These are phyloP conservation scores for Papiliotrema flavescens DNA, from an alignment of 1,284 basidiomycete species.

Conservation along the genomic window DNA sequence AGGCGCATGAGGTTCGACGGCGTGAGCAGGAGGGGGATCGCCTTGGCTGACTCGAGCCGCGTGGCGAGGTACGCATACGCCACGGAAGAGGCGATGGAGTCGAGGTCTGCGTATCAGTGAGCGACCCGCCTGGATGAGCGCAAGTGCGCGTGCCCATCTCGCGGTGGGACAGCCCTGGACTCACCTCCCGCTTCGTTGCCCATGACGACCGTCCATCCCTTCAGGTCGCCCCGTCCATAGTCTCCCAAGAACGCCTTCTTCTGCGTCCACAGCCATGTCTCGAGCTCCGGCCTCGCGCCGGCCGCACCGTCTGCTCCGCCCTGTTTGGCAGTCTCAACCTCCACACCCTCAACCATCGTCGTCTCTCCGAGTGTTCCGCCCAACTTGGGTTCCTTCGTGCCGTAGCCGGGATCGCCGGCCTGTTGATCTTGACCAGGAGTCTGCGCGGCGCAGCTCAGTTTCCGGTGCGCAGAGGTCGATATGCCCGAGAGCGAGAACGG, in stretches of 20 bases:
- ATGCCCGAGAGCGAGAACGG: constrained; percentile 32
- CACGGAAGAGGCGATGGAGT: constrained; percentile 77
- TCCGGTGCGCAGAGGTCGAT: constrained; percentile 23
- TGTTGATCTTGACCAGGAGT: too few relatives aligned
- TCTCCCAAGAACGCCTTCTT: constrained; percentile 55
- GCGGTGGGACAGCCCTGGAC: constrained; percentile 29
- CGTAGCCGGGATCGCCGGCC: too few relatives aligned
- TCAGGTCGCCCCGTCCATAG: constrained; percentile 49
- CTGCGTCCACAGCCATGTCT: constrained; percentile 48
- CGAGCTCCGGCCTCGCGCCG: constrained; percentile 24
- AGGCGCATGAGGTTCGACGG: constrained; percentile 66
- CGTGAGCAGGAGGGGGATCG: constrained; percentile 74
- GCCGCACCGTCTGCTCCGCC: constrained; percentile 1
- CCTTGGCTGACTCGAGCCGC: constrained; percentile 53
- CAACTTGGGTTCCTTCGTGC: background rate
- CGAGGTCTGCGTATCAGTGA: constrained; percentile 68
- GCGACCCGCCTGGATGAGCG: too few relatives aligned
- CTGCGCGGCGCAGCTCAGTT: constrained; percentile 16
- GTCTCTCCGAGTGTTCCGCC: background rate
- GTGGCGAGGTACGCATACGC: constrained; percentile 70
- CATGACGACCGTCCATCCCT: constrained; percentile 76
- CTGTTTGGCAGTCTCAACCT: constrained; percentile 1
- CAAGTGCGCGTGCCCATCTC: background rate
- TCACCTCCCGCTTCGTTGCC: constrained; percentile 90
- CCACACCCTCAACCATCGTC: background rate